Base-by-base conservation (phyloP, 2,329 filamentous ascomycete species). In the Trichoderma sp. region DNA sequence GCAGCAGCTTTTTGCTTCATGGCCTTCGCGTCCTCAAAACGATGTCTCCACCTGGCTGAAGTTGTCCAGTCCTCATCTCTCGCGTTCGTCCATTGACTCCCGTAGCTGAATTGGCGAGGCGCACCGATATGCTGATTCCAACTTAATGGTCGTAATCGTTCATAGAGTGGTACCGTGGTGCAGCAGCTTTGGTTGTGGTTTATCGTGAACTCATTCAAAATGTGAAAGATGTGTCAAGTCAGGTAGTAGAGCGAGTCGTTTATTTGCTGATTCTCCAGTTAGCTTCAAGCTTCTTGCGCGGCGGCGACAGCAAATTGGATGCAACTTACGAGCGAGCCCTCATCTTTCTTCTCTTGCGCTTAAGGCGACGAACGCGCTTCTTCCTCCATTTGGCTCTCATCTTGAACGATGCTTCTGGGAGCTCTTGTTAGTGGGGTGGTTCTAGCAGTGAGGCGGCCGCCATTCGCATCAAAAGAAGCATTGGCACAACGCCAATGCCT, bases 261-360 rank as follows among this genome's bases (percentile, higher is more conserved):
- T 93, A 93, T 88, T 93, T 93, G 87, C 91, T 93, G 56, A 16
- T 9, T 21, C 50, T 8, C 14, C 76, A 14, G 81, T 88, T 82
- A 87, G 86, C 75, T 21, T 60, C 62, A 69, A 59, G 77, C 31
- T 73, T 38, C 79, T 80, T 80, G 38, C 3, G 14, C 56, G 18
- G 9, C 50, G 21, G 11, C 60, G 14, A 8, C 24, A 27, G 29
- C 1, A 11, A 5, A 21, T 21, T 50, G 59, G 24, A 21, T 18
- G n/a, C 24, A 45, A 89, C 95, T 91, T 91, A 98, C 97, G 93
- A 95, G 90, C 97, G 90, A 84, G 96, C 97, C 87, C 97, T 93
- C 90, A 97, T 98, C 96, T 99, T 99, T 95, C 97, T 97, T 91
- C 97, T 95, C 95, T 99, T 99, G 87, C 95, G 93, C 94, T 98